A percentile compares a stretch with the other conserved stretches of the same genome.
Evolutionary conservation across 768 basidiomycete species (phyloP).

Genomic region (Neoboletus magnificus): DNA sequence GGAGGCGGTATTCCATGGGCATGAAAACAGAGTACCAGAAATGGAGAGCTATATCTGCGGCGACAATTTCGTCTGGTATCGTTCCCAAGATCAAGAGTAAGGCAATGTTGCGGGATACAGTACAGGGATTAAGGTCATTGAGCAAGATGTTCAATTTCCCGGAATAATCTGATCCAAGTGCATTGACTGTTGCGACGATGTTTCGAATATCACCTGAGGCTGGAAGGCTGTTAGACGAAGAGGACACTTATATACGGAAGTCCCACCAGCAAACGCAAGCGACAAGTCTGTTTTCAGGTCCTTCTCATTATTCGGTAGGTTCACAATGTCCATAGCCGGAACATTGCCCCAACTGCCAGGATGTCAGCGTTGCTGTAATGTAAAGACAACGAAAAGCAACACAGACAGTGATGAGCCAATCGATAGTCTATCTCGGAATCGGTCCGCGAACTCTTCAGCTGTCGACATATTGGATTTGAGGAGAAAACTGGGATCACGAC

Average conservation of each 20-base stretch:
- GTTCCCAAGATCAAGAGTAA: slow-evolving; percentile 42
- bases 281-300: slow-evolving; percentile 17
- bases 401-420: slow-evolving; percentile 26
- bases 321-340: slow-evolving; percentile 34
- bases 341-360: slow-evolving; percentile 33
- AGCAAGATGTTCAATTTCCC: slow-evolving; percentile 40
- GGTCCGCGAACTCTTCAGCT: slow-evolving; percentile 7
- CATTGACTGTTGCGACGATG: slow-evolving; percentile 41
- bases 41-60: slow-evolving; percentile 45
- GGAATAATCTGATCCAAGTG: slow-evolving; percentile 38
- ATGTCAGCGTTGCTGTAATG: neutral
- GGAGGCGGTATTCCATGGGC: slow-evolving; percentile 32
- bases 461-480: neutral
- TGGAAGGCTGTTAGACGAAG: slow-evolving; percentile 12
- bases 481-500: slow-evolving; percentile 23
- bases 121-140: slow-evolving; percentile 36
- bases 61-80: slow-evolving; percentile 29
- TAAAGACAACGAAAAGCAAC: neutral
- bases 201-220: slow-evolving; percentile 51
- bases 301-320: slow-evolving; percentile 23
- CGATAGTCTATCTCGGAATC: slow-evolving; percentile 26
- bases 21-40: slow-evolving; percentile 48
- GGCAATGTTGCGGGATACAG: slow-evolving; percentile 40
- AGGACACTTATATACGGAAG: neutral
- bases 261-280: slow-evolving; percentile 24